Conservation (phyloP, 257 asterid genomes). For the Echites panduratus region DNA sequence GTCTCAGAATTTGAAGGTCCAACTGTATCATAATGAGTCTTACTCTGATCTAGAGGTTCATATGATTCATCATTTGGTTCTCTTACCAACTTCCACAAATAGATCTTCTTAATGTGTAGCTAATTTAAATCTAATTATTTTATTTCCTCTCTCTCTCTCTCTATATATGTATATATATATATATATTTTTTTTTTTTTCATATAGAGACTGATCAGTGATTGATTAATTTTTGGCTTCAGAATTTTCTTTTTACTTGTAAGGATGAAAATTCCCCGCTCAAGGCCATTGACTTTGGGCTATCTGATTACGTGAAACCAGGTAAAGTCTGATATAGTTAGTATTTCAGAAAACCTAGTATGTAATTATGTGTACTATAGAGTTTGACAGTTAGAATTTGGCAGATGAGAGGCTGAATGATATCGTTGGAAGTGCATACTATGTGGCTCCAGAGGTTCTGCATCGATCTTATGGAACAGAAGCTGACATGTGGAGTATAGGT, state of each 20-base stretch:
- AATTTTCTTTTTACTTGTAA: slow-evolving; percentile 73
- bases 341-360: background rate
- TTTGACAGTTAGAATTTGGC: slow-evolving; percentile 24
- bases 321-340: slow-evolving; percentile 18
- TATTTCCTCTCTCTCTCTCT: background rate
- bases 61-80: background rate
- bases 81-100: background rate
- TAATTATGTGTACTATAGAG: slow-evolving; percentile 8
- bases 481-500: slow-evolving; percentile 97
- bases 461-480: slow-evolving; percentile 89
- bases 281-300: slow-evolving; percentile 91
- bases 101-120: background rate
- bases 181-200: background rate
- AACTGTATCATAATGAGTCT: background rate
- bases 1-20: background rate
- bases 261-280: slow-evolving; percentile 68
- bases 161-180: background rate
- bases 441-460: slow-evolving; percentile 82
- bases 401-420: slow-evolving; percentile 86
- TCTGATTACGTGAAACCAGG: slow-evolving; percentile 96
- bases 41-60: background rate
- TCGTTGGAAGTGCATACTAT: slow-evolving; percentile 87
- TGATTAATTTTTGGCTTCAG: slow-evolving; percentile 37
- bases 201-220: background rate
- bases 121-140: background rate